Percentiles rank a stretch among this genome's conserved stretches.
phyloP scores from a whole-genome alignment of 2,329 filamentous ascomycete genomes.

The Magnaporthiopsis rhizophila region DNA sequence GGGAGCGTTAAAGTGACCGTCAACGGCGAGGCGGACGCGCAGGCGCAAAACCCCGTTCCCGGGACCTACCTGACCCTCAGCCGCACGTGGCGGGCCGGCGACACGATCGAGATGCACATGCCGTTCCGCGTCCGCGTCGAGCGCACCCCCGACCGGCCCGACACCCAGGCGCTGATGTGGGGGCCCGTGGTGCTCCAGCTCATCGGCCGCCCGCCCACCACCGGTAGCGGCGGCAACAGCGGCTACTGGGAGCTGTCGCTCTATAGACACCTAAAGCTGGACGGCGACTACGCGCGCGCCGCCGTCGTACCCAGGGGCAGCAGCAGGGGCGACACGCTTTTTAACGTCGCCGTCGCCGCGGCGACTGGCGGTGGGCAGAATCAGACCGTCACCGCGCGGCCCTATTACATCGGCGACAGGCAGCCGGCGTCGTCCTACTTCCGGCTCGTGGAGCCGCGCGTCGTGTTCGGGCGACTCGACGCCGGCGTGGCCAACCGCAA shows the following conservation, averaged over 20 bases:
- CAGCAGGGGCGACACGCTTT: constrained; percentile 18
- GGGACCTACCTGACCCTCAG: constrained; percentile 22
- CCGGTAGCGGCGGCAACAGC: constrained; percentile 12
- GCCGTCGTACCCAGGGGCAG: constrained; percentile 18
- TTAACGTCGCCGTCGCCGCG: constrained; percentile 12
- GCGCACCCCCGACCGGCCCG: constrained; percentile 22
- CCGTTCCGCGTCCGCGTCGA: constrained; percentile 23
- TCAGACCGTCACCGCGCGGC: constrained; percentile 15
- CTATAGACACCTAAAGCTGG: constrained; percentile 21
- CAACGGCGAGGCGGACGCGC: constrained; percentile 17
- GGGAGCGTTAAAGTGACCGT: constrained; percentile 20
- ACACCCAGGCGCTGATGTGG: constrained; percentile 24
- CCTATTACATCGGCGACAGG: constrained; percentile 22
- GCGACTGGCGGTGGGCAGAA: constrained; percentile 5
- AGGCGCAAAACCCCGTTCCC: constrained; percentile 11
- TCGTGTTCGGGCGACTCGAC: constrained; percentile 20
- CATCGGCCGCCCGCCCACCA: constrained; percentile 17
- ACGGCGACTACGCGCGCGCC: constrained; percentile 21
- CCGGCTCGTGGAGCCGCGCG: constrained; percentile 20
- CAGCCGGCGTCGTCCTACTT: constrained; percentile 23
- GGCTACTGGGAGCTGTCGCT: constrained; percentile 20
- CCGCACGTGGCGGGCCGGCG: constrained; percentile 20
- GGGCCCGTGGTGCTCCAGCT: constrained; percentile 22
- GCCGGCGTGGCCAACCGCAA: constrained; percentile 22
- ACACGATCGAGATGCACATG: constrained; percentile 22